Evolutionary conservation across 2,329 filamentous ascomycete species (phyloP).

Genomic region (Davidsoniella australis): DNA sequence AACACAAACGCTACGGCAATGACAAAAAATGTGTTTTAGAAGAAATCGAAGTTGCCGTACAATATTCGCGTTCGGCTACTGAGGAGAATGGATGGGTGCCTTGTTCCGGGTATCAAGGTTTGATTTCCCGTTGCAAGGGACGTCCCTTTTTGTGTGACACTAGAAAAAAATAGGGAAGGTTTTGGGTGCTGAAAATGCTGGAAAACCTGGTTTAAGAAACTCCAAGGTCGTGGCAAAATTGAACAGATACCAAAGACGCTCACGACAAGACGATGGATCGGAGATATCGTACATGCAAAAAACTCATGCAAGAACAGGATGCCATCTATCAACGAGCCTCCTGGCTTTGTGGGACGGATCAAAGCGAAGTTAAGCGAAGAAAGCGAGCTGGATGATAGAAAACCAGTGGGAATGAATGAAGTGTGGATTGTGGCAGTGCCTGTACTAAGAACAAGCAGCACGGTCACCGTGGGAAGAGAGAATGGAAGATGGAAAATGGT

Average conservation of each 20-base stretch:
- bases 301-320: not conserved
- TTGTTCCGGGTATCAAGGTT: too few relatives aligned
- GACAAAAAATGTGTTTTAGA: too few relatives aligned
- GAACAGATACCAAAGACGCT: not conserved
- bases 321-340: not conserved
- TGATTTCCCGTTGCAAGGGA: too few relatives aligned
- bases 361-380: slow-evolving; percentile 6
- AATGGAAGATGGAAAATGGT: slow-evolving; percentile 1
- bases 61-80: too few relatives aligned
- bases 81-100: too few relatives aligned
- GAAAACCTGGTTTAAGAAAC: too few relatives aligned
- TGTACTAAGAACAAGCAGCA: not conserved
- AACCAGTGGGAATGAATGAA: not conserved
- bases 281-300: not conserved
- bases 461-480: not conserved
- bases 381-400: not conserved
- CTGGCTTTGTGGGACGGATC: not conserved
- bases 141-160: too few relatives aligned
- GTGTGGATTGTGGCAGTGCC: not conserved
- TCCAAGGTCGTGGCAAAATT: not conserved
- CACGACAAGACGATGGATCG: not conserved
- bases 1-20: too few relatives aligned
- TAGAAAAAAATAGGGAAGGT: not conserved
- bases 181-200: too few relatives aligned
- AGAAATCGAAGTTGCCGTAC: too few relatives aligned